Base-by-base conservation (phyloP, 192 early-diverging fungal species). In the Umbelopsis vinacea region DNA sequence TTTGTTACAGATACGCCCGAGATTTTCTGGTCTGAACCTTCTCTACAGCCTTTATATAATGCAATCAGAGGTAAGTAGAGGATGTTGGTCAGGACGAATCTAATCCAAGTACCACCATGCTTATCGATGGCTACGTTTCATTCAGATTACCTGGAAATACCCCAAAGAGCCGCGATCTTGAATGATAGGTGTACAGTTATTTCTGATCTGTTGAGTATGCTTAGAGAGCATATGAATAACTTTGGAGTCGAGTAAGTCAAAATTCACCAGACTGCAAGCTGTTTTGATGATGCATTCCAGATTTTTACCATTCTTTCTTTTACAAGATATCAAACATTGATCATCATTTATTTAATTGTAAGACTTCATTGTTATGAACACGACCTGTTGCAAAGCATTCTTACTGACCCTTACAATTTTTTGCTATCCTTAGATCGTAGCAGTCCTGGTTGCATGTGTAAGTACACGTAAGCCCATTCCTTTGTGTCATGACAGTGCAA, bases 1-100 rank as follows among this genome's bases (percentile, higher is more conserved):
- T 26, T n/a, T 43, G 19, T 12, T 26, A 8, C 46, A 91, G 90
- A 91, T 75, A 88, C 88, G 8, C 90, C 90, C 1, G 93, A 94
- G 78, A 91, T 94, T 50, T 94, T 94, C 74, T 93, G 92, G 91
- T 89, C 88, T 24, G 92, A 94, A 46, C 91, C 91, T 21, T 87
- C 90, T 21, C 57, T 94, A 50, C 85, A 92, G 69, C 92, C 91
- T 11, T 75, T 94, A 46, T 94, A 94, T 71, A 90, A 87, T 77
- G 92, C 91, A 26, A 93, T 94, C 63, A 75, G 91, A 73, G 88
- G 84, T 79, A 77, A 52, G 9, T 14, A 4, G 38, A 11, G 0
- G 10, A 63, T 4, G 11, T 17, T 63, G 53, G 5, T 43, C 8
- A 43, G 0, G 29, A 2, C 1, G 3, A 29, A 2, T 29, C 29